Percentiles rank a stretch among this genome's conserved stretches.
Evolutionary conservation across 139 green algal species (phyloP).

Genomic region (Coelastrella sp.): DNA sequence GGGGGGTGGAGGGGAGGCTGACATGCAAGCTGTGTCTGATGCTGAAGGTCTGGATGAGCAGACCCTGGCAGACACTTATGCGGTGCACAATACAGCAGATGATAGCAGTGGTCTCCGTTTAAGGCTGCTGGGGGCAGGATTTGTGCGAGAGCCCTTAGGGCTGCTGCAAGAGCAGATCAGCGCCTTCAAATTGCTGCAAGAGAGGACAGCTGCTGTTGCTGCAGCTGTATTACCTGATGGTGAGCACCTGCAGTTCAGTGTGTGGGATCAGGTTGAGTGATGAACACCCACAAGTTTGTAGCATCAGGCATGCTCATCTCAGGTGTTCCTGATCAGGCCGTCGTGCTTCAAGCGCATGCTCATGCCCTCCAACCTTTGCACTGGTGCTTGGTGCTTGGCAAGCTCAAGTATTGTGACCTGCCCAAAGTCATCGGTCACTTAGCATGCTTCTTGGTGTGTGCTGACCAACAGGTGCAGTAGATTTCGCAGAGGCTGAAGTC

Average conservation of each 20-base stretch:
- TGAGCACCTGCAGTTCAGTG: background rate
- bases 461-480: background rate
- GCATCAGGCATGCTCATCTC: background rate
- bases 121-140: conserved; percentile 21
- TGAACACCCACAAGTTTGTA: background rate
- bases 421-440: too few species aligned
- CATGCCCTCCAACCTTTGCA: too few species aligned
- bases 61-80: background rate
- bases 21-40: background rate
- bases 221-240: background rate
- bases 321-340: background rate
- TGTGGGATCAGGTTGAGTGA: background rate
- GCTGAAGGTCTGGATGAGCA: background rate
- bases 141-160: conserved; percentile 18
- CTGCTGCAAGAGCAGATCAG: conserved; percentile 42
- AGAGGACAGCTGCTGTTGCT: background rate
- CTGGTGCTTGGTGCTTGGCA: too few species aligned
- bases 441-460: too few species aligned
- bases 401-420: too few species aligned
- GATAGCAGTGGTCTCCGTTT: background rate
- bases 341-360: background rate
- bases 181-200: background rate
- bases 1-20: too few species aligned
- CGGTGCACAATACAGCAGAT: background rate
- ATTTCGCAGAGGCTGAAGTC: background rate